phyloP scores from a whole-genome alignment of 208 protist species.

The Perkinsela sp. region DNA sequence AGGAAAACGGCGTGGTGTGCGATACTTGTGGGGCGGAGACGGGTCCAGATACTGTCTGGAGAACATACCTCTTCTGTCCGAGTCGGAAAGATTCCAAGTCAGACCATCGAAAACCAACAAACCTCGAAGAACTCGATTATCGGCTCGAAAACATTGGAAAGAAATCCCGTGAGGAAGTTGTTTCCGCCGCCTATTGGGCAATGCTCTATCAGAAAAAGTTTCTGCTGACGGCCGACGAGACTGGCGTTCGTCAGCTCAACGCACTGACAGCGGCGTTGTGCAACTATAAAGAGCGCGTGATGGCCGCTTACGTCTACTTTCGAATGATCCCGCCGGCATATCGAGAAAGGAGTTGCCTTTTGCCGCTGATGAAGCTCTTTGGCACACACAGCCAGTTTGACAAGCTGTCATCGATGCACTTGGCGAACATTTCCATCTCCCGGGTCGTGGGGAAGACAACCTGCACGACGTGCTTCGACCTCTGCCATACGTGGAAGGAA shows the following conservation, averaged over 20 bases:
- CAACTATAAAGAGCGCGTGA: not conserved
- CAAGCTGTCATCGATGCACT: not conserved
- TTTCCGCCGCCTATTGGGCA: not conserved
- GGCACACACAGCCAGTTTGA: too few species aligned
- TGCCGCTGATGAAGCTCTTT: not conserved
- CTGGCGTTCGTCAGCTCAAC: not conserved
- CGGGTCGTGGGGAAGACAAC: not conserved
- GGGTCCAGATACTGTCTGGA: not conserved
- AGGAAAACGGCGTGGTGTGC: not conserved
- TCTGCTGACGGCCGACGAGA: not conserved
- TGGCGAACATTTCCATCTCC: not conserved
- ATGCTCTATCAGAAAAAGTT: conserved; percentile 1
- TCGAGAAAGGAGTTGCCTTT: not conserved
- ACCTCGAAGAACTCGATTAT: not conserved
- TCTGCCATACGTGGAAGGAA: not conserved
- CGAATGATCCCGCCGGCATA: not conserved
- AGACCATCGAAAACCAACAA: not conserved
- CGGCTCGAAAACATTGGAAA: not conserved
- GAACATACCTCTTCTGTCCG: not conserved
- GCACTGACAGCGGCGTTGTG: not conserved
- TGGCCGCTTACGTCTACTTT: not conserved
- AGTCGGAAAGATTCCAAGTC: not conserved
- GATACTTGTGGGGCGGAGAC: not conserved
- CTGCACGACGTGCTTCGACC: not conserved
- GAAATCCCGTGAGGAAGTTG: not conserved